Conservation (phyloP, 179 eudicot species). For the Actinidia chinensis region DNA sequence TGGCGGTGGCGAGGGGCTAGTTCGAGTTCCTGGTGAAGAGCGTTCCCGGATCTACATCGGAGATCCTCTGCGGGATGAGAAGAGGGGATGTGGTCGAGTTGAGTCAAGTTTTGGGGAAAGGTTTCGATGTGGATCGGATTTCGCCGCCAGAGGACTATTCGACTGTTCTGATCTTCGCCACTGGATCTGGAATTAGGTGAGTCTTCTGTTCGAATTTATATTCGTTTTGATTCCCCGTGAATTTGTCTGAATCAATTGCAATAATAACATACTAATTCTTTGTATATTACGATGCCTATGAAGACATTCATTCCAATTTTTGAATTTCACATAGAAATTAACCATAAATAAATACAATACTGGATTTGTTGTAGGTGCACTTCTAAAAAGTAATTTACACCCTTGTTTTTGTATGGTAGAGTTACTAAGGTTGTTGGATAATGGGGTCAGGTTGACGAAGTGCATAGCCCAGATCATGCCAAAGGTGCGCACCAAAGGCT, state of each 20-base stretch:
- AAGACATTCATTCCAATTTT: no score
- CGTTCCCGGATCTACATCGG: slow-evolving; percentile 79
- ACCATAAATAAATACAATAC: no score
- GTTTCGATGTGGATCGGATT: slow-evolving; percentile 58
- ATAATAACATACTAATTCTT: neutral
- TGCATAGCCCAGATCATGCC: no score
- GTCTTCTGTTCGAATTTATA: neutral
- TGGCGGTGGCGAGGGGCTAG: slow-evolving; percentile 46
- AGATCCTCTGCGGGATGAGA: slow-evolving; percentile 55
- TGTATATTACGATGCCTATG: neutral
- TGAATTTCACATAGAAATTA: no score
- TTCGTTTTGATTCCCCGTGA: neutral
- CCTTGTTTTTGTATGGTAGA: no score
- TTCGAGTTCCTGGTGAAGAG: slow-evolving; percentile 76
- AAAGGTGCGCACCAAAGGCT: no score
- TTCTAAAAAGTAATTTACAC: no score
- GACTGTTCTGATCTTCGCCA: slow-evolving; percentile 80
- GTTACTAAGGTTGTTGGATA: no score
- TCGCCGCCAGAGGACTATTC: slow-evolving; percentile 56
- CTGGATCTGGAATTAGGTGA: slow-evolving; percentile 92
- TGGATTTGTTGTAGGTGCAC: no score
- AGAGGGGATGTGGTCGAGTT: slow-evolving; percentile 75
- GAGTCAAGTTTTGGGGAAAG: slow-evolving; percentile 65
- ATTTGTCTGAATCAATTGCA: neutral
- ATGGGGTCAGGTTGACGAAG: no score